Evolutionary conservation across 305 asterid genomes (phyloP), one percentile per base, ranked within the genome.

Genomic region (Ilex paraguariensis): DNA sequence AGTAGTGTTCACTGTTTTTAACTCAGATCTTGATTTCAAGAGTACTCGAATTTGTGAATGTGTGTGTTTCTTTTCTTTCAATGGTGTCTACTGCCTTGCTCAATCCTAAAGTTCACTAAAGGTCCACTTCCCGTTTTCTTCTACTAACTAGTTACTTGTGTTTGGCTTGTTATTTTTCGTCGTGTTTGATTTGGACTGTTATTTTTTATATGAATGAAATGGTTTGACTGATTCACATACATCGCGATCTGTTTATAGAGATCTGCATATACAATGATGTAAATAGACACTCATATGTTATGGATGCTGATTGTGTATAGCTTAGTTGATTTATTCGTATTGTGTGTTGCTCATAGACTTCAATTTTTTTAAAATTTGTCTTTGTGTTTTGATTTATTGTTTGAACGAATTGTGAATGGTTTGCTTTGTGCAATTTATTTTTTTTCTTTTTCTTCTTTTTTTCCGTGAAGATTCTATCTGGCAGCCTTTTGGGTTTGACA

Each of bases 1-100:
- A 11, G 53, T 49, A n/a, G 11, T 49, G 28, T 49, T 49, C 53
- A 11, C 16, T 49, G 14, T 11, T 49, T 11, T 11, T 32, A 58
- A 71, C 65, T 77, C 76, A 73, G 88, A 79, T 77, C 86, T 77
- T 55, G 75, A 60, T 65, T 15, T 52, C 28, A 52, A 6, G 56
- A 52, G 10, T 46, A 46, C n/a, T 46, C 13, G 15, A 46, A 46
- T 46, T 46, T 46, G 13, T 46, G 42, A 4, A 36, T 36, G 42
- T 36, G 6, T 36, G 42, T 36, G 42, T 36, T 36, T 10, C 6
- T 14, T 52, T 36, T 36, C 9, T 36, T 36, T 5, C 9, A 8
- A 36, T 36, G 3, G 42, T 36, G n/a, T n/a, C n/a, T n/a, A n/a
- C n/a, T n/a, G 42, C 9, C 42, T 36, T 4, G 6, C 3, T 36